These are phyloP conservation scores for Cystobasidium tubakii DNA, from an alignment of 768 basidiomycete species.

Conservation along the genomic window DNA sequence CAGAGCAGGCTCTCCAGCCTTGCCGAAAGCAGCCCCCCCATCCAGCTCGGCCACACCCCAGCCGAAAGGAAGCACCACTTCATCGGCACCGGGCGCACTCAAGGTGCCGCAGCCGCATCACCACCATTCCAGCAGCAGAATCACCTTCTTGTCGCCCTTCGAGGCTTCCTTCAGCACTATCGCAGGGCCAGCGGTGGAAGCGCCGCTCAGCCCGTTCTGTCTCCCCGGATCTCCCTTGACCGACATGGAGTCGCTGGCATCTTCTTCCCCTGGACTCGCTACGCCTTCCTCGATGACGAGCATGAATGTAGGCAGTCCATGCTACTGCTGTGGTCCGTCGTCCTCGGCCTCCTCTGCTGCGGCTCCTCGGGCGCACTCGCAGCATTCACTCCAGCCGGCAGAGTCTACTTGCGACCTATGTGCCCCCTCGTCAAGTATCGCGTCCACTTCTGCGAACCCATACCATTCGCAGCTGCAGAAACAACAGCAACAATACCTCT, in stretches of 20 bases:
- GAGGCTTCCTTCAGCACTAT: not conserved
- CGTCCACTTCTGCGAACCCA: not conserved
- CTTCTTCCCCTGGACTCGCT: not conserved
- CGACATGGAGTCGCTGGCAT: constrained; percentile 3
- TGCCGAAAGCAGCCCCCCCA: not conserved
- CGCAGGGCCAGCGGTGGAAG: not conserved
- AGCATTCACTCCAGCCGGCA: not conserved
- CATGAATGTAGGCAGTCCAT: not conserved
- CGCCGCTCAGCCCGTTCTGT: constrained; percentile 16
- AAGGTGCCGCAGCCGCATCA: constrained; percentile 5
- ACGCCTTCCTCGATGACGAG: not conserved
- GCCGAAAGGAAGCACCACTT: not conserved
- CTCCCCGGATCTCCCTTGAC: not conserved
- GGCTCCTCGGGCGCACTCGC: not conserved
- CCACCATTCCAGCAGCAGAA: not conserved
- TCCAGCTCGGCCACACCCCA: not conserved
- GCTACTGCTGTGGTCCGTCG: not conserved
- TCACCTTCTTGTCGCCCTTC: constrained; percentile 19
- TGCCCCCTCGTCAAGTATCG: not conserved
- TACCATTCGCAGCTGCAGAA: not conserved
- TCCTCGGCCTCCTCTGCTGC: not conserved
- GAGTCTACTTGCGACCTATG: not conserved
- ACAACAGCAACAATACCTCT: not conserved
- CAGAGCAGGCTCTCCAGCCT: not conserved
- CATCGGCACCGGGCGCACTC: not conserved